phyloP scores from a whole-genome alignment of 2,329 filamentous ascomycete genomes.

The Diaporthe helianthi region DNA sequence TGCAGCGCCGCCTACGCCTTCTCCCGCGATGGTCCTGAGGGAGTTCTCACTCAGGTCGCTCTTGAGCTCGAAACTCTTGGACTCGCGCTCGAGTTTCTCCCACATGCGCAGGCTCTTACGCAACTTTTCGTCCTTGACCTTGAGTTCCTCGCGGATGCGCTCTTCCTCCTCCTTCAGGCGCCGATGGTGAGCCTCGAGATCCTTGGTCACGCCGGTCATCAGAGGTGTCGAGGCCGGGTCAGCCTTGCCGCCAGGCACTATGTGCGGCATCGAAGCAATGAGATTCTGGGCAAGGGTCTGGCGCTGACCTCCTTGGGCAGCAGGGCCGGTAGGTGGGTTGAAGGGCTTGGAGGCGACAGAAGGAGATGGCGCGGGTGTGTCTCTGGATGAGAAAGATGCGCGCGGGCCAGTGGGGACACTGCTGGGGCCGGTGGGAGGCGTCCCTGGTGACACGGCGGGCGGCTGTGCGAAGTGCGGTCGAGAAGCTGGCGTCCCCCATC shows the following conservation, averaged over 20 bases:
- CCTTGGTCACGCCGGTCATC: conserved; percentile 56
- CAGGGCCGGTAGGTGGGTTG: conserved; percentile 64
- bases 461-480: conserved; percentile 41
- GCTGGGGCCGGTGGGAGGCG: conserved; percentile 47
- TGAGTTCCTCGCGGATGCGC: conserved; percentile 60
- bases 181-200: conserved; percentile 60
- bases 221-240: conserved; percentile 55
- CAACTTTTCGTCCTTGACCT: conserved; percentile 60
- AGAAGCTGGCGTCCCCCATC: conserved; percentile 32
- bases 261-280: conserved; percentile 56
- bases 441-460: conserved; percentile 46
- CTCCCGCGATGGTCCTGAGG: conserved; percentile 63
- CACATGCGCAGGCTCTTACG: conserved; percentile 60
- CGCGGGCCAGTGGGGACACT: conserved; percentile 59
- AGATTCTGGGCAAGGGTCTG: conserved; percentile 60
- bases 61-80: conserved; percentile 60
- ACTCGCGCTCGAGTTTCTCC: conserved; percentile 62
- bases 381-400: conserved; percentile 43
- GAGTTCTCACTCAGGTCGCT: conserved; percentile 64
- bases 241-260: conserved; percentile 62
- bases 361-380: conserved; percentile 44
- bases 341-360: conserved; percentile 54
- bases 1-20: conserved; percentile 61
- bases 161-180: conserved; percentile 66
- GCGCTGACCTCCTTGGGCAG: conserved; percentile 48